These are phyloP conservation scores for Corynascus novoguineensis DNA, from an alignment of 495 filamentous ascomycete species.

Conservation along the genomic window DNA sequence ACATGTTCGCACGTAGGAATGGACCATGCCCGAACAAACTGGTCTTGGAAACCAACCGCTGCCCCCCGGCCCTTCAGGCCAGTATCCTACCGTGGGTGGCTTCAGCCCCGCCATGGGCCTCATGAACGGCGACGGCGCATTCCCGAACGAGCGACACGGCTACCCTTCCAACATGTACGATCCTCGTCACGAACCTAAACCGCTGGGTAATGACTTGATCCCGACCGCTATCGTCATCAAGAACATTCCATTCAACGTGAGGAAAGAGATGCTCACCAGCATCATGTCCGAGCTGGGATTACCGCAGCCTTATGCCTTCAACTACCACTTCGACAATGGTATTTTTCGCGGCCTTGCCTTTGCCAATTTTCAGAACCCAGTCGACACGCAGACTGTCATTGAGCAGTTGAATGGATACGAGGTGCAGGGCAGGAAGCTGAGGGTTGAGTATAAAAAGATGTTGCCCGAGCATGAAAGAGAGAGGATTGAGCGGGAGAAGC, in stretches of 20 bases:
- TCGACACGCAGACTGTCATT: conserved; percentile 89
- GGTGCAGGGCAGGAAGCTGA: conserved; percentile 84
- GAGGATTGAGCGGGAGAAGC: conserved; percentile 93
- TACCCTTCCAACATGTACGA: conserved; percentile 31
- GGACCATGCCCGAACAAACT: conserved; percentile 43
- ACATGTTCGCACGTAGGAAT: conserved; percentile 33
- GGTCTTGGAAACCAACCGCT: conserved; percentile 36
- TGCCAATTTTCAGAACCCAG: conserved; percentile 93
- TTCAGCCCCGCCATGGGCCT: conserved; percentile 27
- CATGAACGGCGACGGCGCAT: conserved; percentile 29
- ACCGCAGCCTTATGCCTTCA: conserved; percentile 95
- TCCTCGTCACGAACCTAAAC: conserved; percentile 30
- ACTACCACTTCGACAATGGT: conserved; percentile 98
- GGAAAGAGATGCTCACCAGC: conserved; percentile 88
- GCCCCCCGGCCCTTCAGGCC: conserved; percentile 34
- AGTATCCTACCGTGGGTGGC: conserved; percentile 22
- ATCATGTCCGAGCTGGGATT: conserved; percentile 89
- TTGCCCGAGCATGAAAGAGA: conserved; percentile 89
- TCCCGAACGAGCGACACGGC: conserved; percentile 26
- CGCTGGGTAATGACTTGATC: conserved; percentile 65
- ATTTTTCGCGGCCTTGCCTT: conserved; percentile 96
- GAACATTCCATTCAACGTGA: conserved; percentile 97
- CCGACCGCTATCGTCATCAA: conserved; percentile 99
- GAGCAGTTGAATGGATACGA: conserved; percentile 90
- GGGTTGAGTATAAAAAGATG: conserved; percentile 99